Evolutionary conservation across 2,329 filamentous ascomycete species (phyloP).

Genomic region (Xylariaceae sp.): DNA sequence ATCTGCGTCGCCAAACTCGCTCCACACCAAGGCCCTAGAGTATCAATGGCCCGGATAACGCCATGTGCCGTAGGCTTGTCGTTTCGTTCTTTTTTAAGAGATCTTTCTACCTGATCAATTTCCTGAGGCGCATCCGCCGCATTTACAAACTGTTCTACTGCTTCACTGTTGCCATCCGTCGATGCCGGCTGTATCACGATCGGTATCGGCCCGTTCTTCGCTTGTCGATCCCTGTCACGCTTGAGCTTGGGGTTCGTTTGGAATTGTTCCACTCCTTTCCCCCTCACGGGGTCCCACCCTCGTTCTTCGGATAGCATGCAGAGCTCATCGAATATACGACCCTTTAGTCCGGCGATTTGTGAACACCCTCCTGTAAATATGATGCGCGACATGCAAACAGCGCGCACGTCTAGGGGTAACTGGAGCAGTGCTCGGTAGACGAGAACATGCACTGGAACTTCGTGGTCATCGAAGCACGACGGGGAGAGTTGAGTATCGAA

Average conservation of each 20-base stretch:
- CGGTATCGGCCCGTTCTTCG: constrained; percentile 20
- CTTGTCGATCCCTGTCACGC: constrained; percentile 28
- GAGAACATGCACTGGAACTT: constrained; percentile 69
- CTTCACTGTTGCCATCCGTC: constrained; percentile 26
- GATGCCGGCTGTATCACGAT: constrained; percentile 16
- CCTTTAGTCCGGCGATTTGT: constrained; percentile 71
- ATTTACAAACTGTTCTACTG: constrained; percentile 32
- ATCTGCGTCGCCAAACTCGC: constrained; percentile 65
- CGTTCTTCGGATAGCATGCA: constrained; percentile 57
- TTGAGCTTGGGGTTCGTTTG: constrained; percentile 42
- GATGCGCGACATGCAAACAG: constrained; percentile 81
- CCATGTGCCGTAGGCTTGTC: constrained; percentile 46
- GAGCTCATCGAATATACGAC: constrained; percentile 71
- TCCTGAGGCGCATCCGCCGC: constrained; percentile 44
- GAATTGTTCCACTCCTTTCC: constrained; percentile 57
- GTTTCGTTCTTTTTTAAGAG: constrained; percentile 44
- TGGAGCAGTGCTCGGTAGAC: constrained; percentile 70
- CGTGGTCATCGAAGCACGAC: constrained; percentile 74
- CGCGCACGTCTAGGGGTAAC: constrained; percentile 75
- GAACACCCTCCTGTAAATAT: constrained; percentile 80
- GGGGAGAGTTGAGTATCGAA: constrained; percentile 53
- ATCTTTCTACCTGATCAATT: constrained; percentile 52
- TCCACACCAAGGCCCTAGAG: constrained; percentile 68
- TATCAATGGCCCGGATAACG: constrained; percentile 59
- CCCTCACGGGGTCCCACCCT: constrained; percentile 73